Evolutionary conservation across 352 stramenopile genomes (phyloP).

Genomic region (Phytophthora sansomeana): DNA sequence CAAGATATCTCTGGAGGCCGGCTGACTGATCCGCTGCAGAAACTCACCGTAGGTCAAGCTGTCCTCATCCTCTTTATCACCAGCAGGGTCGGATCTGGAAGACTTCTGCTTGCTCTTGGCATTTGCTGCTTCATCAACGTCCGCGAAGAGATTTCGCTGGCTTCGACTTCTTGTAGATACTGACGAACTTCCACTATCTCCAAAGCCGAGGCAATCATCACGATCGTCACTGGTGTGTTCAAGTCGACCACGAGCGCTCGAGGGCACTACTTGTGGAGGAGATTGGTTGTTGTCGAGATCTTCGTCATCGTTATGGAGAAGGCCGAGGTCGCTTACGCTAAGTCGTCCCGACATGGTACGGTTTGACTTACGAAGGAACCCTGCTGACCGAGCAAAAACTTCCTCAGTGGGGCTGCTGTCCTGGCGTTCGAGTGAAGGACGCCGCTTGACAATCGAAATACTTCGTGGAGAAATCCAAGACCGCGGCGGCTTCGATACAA

Average conservation of each 20-base stretch:
- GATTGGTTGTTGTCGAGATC: slow-evolving; percentile 28
- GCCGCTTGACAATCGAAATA: slow-evolving; percentile 24
- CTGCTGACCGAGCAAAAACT: slow-evolving; percentile 68
- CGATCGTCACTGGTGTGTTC: slow-evolving; percentile 10
- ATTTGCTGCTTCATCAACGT: slow-evolving; percentile 52
- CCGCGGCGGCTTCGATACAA: slow-evolving; percentile 24
- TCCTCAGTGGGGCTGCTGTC: slow-evolving; percentile 68
- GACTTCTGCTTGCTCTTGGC: slow-evolving; percentile 39
- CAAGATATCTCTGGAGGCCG: slow-evolving; percentile 75
- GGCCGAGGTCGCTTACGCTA: slow-evolving; percentile 81
- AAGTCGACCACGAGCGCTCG: background rate
- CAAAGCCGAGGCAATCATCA: slow-evolving; percentile 22
- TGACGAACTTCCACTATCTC: slow-evolving; percentile 7
- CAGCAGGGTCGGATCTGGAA: slow-evolving; percentile 21
- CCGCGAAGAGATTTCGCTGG: slow-evolving; percentile 68
- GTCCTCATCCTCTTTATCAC: slow-evolving; percentile 47
- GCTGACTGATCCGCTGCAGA: slow-evolving; percentile 74
- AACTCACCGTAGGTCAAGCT: slow-evolving; percentile 81
- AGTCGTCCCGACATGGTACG: slow-evolving; percentile 66
- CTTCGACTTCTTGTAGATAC: slow-evolving; percentile 43
- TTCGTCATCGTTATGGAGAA: slow-evolving; percentile 57
- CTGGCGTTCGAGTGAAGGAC: slow-evolving; percentile 54
- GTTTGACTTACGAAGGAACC: slow-evolving; percentile 69
- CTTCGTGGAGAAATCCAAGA: slow-evolving; percentile 30
- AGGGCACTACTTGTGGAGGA: slow-evolving; percentile 4